Conservation (phyloP, 495 filamentous ascomycete genomes). For the Lindgomyces ingoldianus region DNA sequence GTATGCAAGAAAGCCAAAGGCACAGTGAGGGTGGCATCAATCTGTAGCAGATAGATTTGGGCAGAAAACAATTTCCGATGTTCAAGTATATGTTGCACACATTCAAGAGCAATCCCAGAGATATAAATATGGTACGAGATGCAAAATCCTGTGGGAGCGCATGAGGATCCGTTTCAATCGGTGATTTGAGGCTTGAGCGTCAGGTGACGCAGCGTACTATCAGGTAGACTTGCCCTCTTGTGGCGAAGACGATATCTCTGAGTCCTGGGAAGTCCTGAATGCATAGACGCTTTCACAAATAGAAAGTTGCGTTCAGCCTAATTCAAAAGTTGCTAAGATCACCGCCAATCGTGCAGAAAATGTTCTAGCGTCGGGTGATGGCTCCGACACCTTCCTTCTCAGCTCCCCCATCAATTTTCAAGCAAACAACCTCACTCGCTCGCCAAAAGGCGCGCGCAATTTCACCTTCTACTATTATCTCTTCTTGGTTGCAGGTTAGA, state of each 20-base stretch:
- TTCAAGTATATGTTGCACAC: background rate
- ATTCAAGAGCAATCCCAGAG: too few species aligned
- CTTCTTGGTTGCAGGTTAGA: background rate
- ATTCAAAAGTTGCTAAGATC: background rate
- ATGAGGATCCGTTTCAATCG: too few species aligned
- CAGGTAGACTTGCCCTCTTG: too few species aligned
- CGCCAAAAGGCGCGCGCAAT: conserved; percentile 11
- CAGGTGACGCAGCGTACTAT: too few species aligned
- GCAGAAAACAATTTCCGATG: background rate
- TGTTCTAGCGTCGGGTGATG: background rate
- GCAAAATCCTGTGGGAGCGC: too few species aligned
- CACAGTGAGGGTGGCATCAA: too few species aligned
- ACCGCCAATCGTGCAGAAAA: background rate
- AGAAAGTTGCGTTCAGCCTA: conserved; percentile 3
- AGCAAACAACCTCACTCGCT: background rate
- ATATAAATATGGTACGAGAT: too few species aligned
- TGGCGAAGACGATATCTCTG: too few species aligned
- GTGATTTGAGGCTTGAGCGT: too few species aligned
- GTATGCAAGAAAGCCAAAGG: conserved; percentile 52
- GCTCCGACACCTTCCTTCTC: too few species aligned
- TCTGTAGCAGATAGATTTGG: background rate
- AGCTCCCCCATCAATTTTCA: background rate
- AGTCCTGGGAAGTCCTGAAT: too few species aligned
- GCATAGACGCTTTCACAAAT: background rate
- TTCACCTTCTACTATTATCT: background rate